Evolutionary conservation across 495 filamentous ascomycete species (phyloP), one percentile per base, ranked within the genome.

Genomic region (Mytilinidion resinicola): DNA sequence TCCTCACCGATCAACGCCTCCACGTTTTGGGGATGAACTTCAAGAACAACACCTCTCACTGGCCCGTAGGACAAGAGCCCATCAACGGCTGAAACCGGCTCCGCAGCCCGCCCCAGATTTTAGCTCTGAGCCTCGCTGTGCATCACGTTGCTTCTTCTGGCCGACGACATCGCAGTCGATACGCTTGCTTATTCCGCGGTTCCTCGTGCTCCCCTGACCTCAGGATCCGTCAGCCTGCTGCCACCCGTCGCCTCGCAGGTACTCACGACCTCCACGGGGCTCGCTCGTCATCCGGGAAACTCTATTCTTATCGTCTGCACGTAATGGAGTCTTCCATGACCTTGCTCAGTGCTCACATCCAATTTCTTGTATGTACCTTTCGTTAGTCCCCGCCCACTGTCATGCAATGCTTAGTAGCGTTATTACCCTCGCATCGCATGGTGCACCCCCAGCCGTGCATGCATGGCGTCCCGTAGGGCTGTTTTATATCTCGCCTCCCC

Each of bases 21-120:
- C 5, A 49, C 21, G 21, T 12, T 30, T 49, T 61, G 64, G 67
- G 65, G 34, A 71, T 71, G 69, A 71, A 71, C 63, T 71, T 71
- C 61, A 71, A 70, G 60, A 65, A 68, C 60, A 52, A 66, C 58
- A 60, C 42, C 43, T 70, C 65, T 42, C 67, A 64, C 51, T 71
- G 69, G 69, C 69, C 69, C 57, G 65, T 67, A n/a, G 69, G 69
- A 70, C 69, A 71, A 64, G 69, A 71, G 47, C 60, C 58, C 56
- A 63, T 71, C 60, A 71, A 71, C 49, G 62, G 69, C 35, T 71
- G 61, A 70, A 34, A 51, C 19, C 12, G 11, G 48, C 54, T 30
- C 61, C 34, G 25, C 17, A 15, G 15, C 19, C 34, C 36, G 33
- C 51, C 55, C 53, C 39, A 44, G 50, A n/a, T 19, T 19, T 43